Conservation (phyloP, 73 alveolate genomes). For the Paramecium bursaria region DNA sequence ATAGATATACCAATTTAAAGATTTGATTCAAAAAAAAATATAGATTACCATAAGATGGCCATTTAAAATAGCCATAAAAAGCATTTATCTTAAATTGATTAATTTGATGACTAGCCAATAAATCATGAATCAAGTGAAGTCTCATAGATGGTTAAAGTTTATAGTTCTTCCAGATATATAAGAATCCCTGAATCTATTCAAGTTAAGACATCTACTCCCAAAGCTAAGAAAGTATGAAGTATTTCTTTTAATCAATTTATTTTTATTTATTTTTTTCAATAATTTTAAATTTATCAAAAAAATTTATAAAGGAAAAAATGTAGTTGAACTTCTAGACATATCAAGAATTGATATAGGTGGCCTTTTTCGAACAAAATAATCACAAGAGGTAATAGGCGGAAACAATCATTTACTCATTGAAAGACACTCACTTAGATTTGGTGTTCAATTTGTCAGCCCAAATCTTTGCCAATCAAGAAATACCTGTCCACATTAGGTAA, state of each 20-base stretch:
- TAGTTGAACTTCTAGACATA: not conserved
- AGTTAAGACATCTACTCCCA: not conserved
- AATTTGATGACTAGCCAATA: constrained; percentile 25
- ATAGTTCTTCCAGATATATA: constrained; percentile 9
- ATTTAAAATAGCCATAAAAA: constrained; percentile 36
- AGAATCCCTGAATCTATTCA: not conserved
- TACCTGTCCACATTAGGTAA: too few relatives aligned
- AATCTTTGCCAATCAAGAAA: too few relatives aligned
- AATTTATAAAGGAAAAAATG: too few relatives aligned
- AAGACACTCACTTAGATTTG: too few relatives aligned
- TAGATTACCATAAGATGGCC: constrained; percentile 35
- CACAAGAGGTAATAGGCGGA: not conserved
- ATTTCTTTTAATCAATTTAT: not conserved
- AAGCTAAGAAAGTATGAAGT: too few relatives aligned
- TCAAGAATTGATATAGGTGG: not conserved
- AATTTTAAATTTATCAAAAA: too few relatives aligned
- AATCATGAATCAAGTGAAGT: not conserved
- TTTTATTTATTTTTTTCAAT: too few relatives aligned
- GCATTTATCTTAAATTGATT: constrained; percentile 2
- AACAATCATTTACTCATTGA: too few relatives aligned
- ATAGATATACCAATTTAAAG: not conserved
- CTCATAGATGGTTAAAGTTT: not conserved
- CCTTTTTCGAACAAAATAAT: not conserved
- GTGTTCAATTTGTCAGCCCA: too few relatives aligned
- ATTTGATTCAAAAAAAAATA: constrained; percentile 21